Evolutionary conservation across 495 filamentous ascomycete species (phyloP).

Genomic region (Penicillium coprophilum): DNA sequence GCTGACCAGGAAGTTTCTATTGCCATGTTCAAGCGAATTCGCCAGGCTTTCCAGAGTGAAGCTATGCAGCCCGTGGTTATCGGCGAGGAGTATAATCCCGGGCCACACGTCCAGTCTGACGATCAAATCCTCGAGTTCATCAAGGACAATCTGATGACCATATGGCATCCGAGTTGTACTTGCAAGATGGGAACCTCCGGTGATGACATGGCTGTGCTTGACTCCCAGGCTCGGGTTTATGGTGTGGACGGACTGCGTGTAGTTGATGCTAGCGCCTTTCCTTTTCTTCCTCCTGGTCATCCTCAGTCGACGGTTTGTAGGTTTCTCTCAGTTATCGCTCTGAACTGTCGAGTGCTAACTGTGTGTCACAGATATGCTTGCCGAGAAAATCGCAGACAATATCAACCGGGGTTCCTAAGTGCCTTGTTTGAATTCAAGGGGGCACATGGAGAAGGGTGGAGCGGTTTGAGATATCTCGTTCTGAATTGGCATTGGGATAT

Average conservation of each 20-base stretch:
- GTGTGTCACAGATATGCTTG: conserved; percentile 42
- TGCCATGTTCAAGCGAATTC: conserved; percentile 53
- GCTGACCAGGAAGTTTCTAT: conserved; percentile 55
- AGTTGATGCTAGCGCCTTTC: conserved; percentile 57
- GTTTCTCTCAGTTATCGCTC: conserved; percentile 2
- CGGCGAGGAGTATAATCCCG: conserved; percentile 51
- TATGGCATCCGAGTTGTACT: conserved; percentile 54
- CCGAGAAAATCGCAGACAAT: conserved; percentile 54
- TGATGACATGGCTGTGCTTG: conserved; percentile 58
- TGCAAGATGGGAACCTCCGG: conserved; percentile 53
- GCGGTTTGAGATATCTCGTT: not conserved
- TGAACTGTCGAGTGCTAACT: not conserved
- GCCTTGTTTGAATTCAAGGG: not conserved
- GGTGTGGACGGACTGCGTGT: conserved; percentile 54
- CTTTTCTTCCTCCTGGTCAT: conserved; percentile 54
- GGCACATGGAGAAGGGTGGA: not conserved
- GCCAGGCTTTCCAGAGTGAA: conserved; percentile 42
- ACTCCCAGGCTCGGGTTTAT: conserved; percentile 49
- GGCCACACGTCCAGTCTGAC: conserved; percentile 46
- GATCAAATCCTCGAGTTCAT: conserved; percentile 50
- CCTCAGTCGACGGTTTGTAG: conserved; percentile 49
- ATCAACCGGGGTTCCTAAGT: conserved; percentile 28
- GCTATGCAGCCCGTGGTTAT: conserved; percentile 43
- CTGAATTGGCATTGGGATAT: not conserved
- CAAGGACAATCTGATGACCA: conserved; percentile 34